Evolutionary conservation across 148 eudicot species (phyloP).

Genomic region (Euryodendron excelsum): DNA sequence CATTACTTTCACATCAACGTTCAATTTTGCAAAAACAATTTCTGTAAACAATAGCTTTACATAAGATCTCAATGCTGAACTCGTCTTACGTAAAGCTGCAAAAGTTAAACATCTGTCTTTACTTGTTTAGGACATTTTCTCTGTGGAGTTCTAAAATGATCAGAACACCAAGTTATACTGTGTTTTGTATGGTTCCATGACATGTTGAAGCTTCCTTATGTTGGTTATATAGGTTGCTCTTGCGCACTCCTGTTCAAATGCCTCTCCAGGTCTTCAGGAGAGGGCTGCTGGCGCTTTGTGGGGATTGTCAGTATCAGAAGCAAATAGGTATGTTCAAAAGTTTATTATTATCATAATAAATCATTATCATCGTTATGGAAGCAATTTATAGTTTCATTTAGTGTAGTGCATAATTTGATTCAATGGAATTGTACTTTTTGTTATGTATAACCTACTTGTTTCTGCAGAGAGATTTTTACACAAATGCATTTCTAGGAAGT

Average conservation of each 20-base stretch:
- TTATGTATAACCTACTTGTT: background rate
- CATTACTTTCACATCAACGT: background rate
- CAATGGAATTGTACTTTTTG: background rate
- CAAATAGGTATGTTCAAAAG: conserved; percentile 61
- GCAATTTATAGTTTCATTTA: conserved; percentile 7
- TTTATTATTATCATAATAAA: background rate
- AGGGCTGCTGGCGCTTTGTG: conserved; percentile 99
- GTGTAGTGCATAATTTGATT: conserved; percentile 6
- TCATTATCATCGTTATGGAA: background rate
- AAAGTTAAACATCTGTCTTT: background rate
- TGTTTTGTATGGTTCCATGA: background rate
- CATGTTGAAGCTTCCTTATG: background rate
- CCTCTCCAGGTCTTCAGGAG: conserved; percentile 97
- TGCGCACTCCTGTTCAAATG: conserved; percentile 81
- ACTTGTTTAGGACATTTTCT: background rate
- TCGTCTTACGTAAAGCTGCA: background rate
- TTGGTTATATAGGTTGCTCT: conserved; percentile 72
- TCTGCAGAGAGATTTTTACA: background rate
- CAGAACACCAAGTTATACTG: background rate
- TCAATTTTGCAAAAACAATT: background rate
- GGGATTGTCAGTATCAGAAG: conserved; percentile 95
- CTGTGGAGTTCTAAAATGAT: background rate
- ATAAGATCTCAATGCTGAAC: background rate
- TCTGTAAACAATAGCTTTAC: background rate
- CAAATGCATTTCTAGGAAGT: background rate